Base-by-base conservation (phyloP, 495 filamentous ascomycete genomes). In the Penicillium turbatum region DNA sequence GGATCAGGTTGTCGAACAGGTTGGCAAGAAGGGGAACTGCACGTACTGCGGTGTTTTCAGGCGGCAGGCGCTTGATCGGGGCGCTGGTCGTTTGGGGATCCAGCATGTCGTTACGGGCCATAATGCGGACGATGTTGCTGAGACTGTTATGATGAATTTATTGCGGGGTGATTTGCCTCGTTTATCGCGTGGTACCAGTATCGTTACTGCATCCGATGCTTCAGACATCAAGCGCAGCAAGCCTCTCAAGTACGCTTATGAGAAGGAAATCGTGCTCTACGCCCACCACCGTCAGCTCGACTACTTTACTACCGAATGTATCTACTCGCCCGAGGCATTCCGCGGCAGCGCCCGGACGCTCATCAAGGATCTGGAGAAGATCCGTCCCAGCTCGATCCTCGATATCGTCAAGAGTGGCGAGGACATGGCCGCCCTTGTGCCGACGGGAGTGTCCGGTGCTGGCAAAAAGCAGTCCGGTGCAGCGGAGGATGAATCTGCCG, bases 251-350 rank as follows among this genome's bases (percentile, higher is more conserved):
- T 98, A 97, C 65, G 90, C 92, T 0, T 98, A 97, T 63, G 95
- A 98, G 68, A 98, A 98, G 74, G 93, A 98, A 62, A 98, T 98
- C 53, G 93, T 98, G 8, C 77, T 97, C 11, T 98, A 98, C 66
- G 93, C 93, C 15, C 88, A 96, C 59, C 90, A 98, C 72, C 92
- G 92, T 64, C 88, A 90, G 65, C 78, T 98, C 53, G 93, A 97
- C 67, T 98, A 98, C 72, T 98, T 98, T 72, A 92, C 84, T 56
- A 98, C 93, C 0, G 93, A 98, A 73, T 98, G 93, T 74, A 90
- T 97, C 49, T 98, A 98, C 72, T 95, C 90, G 44, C 93, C 93
- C 0, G 93, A 98, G 73, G 93, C 95, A n/a, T 98, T 98, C 61
- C 82, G 93, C 24, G 93, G 93, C 0, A 95, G 88, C 57, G 93